Base-by-base conservation (phyloP, 2,329 filamentous ascomycete species). In the Camillea tinctor region DNA sequence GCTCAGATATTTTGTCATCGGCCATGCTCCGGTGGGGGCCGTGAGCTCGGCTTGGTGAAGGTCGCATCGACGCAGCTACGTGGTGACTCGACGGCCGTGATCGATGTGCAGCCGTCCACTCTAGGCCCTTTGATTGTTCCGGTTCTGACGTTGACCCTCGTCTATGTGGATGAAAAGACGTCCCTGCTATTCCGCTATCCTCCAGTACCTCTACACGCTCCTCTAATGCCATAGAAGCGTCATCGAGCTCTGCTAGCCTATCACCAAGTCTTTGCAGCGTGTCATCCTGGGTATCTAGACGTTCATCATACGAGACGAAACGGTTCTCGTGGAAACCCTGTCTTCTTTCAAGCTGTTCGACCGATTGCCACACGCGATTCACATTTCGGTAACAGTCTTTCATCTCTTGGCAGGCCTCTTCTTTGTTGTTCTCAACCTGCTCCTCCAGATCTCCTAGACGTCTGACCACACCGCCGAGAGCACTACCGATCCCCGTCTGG, bases 311-410 rank as follows among this genome's bases (percentile, higher is more conserved):
- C 19, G 73, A 71, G 49, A 74, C 69, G 53, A 79, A 67, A 19
- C 73, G 74, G 49, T 75, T 72, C 50, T 81, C 74, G 55, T 70
- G 71, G 63, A 70, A 73, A 58, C 64, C 71, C 67, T 68, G 76
- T 68, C 68, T 72, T 48, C 70, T 73, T 58, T 80, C 77, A 24
- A 83, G 68, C 59, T 81, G 77, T 50, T 79, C 74, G 19, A 84
- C 79, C 2, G 80, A 78, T 57, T 80, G 75, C 82, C 84, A 87
- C 30, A 82, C 79, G 17, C 81, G 79, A 61, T 78, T 79, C 26
- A 86, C 78, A 60, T 84, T 84, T 11, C 78, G 77, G 68, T 85
- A 86, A 17, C 81, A 78, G n/a, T 75, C 78, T 63, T 82, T 84
- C 60, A 85, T 77, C 56, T 86, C 82, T 49, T 79, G 75, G 36